Percentiles rank a stretch among this genome's conserved stretches.
These are phyloP conservation scores for Ochetophila trinervis DNA, from an alignment of 306 rosid genomes.

Conservation along the genomic window DNA sequence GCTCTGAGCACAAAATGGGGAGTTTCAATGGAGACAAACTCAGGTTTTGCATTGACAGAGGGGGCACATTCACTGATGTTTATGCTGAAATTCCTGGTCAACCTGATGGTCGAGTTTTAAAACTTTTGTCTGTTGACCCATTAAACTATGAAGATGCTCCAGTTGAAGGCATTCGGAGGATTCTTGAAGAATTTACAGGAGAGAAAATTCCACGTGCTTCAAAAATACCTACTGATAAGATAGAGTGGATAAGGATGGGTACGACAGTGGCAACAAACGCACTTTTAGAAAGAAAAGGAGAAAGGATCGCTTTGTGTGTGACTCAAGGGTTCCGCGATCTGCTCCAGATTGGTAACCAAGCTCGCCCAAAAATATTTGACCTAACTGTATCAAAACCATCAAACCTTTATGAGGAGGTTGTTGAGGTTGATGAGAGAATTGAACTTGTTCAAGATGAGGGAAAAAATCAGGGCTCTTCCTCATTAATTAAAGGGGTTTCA, in stretches of 20 bases:
- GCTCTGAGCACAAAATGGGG: constrained; percentile 32
- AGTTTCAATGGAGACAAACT: constrained; percentile 46
- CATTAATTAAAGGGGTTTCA: constrained; percentile 62
- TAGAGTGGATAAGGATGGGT: constrained; percentile 99
- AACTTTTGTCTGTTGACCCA: constrained; percentile 88
- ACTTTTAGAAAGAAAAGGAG: constrained; percentile 85
- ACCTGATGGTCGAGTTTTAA: constrained; percentile 66
- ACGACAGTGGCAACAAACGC: constrained; percentile 97
- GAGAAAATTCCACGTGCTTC: constrained; percentile 52
- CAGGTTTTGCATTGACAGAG: constrained; percentile 89
- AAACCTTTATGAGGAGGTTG: constrained; percentile 78
- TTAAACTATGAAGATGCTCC: constrained; percentile 92
- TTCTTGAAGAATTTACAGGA: constrained; percentile 61
- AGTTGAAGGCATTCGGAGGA: constrained; percentile 80
- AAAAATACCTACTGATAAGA: constrained; percentile 75
- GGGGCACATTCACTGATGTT: constrained; percentile 92
- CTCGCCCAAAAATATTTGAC: constrained; percentile 87
- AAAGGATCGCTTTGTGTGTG: constrained; percentile 87
- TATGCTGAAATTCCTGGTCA: constrained; percentile 82
- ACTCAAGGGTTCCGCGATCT: constrained; percentile 82
- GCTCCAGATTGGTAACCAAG: constrained; percentile 93
- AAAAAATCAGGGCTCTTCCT: constrained; percentile 31
- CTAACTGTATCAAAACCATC: constrained; percentile 80
- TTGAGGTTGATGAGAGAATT: constrained; percentile 86
- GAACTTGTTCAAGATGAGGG: constrained; percentile 51